phyloP scores from a whole-genome alignment of 352 stramenopile genomes.

The Pythium coloratum region DNA sequence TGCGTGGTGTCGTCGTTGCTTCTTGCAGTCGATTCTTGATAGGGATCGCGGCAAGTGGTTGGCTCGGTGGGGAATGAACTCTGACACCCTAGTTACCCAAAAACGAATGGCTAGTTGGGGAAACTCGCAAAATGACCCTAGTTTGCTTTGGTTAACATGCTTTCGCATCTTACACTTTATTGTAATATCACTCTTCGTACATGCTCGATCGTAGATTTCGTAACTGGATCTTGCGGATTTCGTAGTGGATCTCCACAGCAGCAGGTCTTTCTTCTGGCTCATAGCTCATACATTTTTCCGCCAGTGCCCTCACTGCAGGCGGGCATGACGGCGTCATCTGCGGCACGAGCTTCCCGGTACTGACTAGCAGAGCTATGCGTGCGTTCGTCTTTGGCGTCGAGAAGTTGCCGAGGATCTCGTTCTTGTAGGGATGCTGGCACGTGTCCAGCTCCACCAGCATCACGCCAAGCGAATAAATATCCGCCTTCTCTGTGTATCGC shows the following conservation, averaged over 20 bases:
- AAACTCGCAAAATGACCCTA: too few species aligned
- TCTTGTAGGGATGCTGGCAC: conserved; percentile 15
- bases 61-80: too few species aligned
- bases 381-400: conserved; percentile 15
- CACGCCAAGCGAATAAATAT: conserved; percentile 37
- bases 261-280: conserved; percentile 24
- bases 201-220: background rate
- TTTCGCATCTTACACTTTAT: too few species aligned
- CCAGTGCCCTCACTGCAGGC: conserved; percentile 14
- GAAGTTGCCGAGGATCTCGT: background rate
- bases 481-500: conserved; percentile 33
- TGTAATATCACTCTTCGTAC: background rate
- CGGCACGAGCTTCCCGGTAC: conserved; percentile 22
- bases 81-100: too few species aligned
- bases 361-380: conserved; percentile 28
- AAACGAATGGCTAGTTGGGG: too few species aligned
- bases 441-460: conserved; percentile 34
- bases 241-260: conserved; percentile 30
- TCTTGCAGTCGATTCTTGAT: too few species aligned
- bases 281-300: conserved; percentile 22
- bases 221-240: conserved; percentile 22
- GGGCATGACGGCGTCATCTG: conserved; percentile 19
- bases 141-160: too few species aligned
- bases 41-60: too few species aligned
- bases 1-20: too few species aligned